Percentiles rank a stretch among this genome's conserved stretches.
phyloP scores from a whole-genome alignment of 2,329 filamentous ascomycete genomes.

The Penicillium sumatraense region DNA sequence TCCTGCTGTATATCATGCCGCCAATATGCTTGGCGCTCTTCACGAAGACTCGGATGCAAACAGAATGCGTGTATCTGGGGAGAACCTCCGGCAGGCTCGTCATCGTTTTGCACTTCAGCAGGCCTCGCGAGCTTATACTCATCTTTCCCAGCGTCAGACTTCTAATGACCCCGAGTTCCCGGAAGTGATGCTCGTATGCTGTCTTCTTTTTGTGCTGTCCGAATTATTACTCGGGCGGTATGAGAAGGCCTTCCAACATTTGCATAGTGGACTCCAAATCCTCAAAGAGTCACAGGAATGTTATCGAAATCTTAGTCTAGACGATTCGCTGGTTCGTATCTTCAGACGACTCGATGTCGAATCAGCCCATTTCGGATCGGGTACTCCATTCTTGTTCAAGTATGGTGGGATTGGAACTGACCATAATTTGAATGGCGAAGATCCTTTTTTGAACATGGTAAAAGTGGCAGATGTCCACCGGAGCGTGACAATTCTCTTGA shows the following conservation, averaged over 20 bases:
- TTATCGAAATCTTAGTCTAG: slow-evolving; percentile 4
- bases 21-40: slow-evolving; percentile 16
- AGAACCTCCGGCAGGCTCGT: slow-evolving; percentile 1
- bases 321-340: slow-evolving; percentile 4
- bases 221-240: slow-evolving; percentile 18
- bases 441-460: neutral
- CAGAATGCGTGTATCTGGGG: slow-evolving; percentile 10
- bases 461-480: slow-evolving; percentile 4
- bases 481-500: slow-evolving; percentile 7
- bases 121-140: slow-evolving; percentile 5
- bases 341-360: slow-evolving; percentile 13
- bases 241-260: slow-evolving; percentile 12
- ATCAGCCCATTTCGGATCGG: slow-evolving; percentile 13
- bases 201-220: slow-evolving; percentile 18
- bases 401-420: neutral
- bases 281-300: slow-evolving; percentile 4
- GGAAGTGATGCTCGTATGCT: slow-evolving; percentile 18
- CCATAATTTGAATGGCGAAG: neutral
- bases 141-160: slow-evolving; percentile 8
- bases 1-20: slow-evolving; percentile 22
- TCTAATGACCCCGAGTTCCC: slow-evolving; percentile 18
- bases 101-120: slow-evolving; percentile 11
- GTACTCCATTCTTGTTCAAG: slow-evolving; percentile 8
- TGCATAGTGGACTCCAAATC: slow-evolving; percentile 10
- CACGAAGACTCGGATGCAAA: slow-evolving; percentile 13